phyloP scores from a whole-genome alignment of 257 asterid genomes.

The Nicotiana tomentosiformis region DNA sequence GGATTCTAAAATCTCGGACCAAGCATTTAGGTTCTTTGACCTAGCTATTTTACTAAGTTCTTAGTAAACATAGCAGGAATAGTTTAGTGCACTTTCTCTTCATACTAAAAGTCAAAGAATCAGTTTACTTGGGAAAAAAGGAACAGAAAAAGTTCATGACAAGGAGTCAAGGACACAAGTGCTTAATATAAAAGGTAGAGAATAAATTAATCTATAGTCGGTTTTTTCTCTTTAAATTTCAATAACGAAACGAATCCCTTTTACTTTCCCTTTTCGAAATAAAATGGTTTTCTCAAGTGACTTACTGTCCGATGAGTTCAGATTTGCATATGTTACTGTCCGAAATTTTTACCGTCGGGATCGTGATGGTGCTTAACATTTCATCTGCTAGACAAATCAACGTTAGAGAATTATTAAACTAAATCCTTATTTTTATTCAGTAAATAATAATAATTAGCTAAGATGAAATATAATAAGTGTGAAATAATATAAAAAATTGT shows the following conservation, averaged over 20 bases:
- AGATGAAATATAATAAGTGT: too few relatives aligned
- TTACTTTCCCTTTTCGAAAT: not conserved
- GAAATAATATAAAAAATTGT: too few relatives aligned
- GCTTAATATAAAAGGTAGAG: not conserved
- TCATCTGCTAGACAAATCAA: too few relatives aligned
- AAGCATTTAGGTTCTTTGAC: not conserved
- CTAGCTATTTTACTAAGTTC: not conserved
- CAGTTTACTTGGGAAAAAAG: not conserved
- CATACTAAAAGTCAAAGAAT: constrained; percentile 5
- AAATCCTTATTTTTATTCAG: too few relatives aligned
- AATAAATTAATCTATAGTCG: not conserved
- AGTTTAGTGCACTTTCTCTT: not conserved
- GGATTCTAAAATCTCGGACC: not conserved
- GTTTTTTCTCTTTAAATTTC: not conserved
- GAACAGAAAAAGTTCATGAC: not conserved
- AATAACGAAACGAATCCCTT: not conserved
- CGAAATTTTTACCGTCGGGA: too few relatives aligned
- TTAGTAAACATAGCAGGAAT: not conserved
- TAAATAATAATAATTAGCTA: too few relatives aligned
- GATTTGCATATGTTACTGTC: too few relatives aligned
- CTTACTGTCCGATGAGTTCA: too few relatives aligned
- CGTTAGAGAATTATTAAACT: too few relatives aligned
- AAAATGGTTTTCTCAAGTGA: not conserved
- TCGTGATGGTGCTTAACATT: too few relatives aligned
- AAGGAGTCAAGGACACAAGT: not conserved